phyloP scores from a whole-genome alignment of 2,329 filamentous ascomycete species.

The Aspergillus carbonarius region DNA sequence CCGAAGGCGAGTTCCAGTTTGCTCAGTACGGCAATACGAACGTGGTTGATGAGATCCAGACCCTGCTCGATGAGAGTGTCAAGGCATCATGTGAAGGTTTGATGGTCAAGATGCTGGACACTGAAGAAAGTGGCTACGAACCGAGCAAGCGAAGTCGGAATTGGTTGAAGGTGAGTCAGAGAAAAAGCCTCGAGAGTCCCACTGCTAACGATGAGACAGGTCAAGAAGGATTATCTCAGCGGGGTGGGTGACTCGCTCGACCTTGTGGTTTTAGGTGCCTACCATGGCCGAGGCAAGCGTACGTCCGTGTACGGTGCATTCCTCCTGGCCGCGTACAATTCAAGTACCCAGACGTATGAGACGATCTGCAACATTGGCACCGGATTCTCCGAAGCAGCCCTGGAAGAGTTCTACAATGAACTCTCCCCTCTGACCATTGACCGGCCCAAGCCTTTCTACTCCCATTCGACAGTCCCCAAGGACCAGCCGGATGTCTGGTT shows the following conservation, averaged over 20 bases:
- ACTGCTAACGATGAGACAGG: constrained; percentile 47
- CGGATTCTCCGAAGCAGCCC: constrained; percentile 88
- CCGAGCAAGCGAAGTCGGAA: constrained; percentile 95
- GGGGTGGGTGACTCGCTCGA: constrained; percentile 95
- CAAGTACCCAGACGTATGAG: constrained; percentile 77
- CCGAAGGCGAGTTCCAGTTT: constrained; percentile 89
- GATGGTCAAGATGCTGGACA: constrained; percentile 99
- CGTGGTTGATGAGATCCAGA: constrained; percentile 90
- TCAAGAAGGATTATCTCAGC: constrained; percentile 97
- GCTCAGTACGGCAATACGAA: constrained; percentile 83
- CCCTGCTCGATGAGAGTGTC: constrained; percentile 87
- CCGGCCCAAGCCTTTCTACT: constrained; percentile 89
- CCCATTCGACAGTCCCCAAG: constrained; percentile 77
- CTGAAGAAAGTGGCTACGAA: constrained; percentile 88
- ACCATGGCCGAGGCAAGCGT: constrained; percentile 91
- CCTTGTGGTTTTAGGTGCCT: constrained; percentile 91
- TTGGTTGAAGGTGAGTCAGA: constrained; percentile 78
- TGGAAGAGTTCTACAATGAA: constrained; percentile 79
- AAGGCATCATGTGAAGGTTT: constrained; percentile 95
- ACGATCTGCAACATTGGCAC: constrained; percentile 98
- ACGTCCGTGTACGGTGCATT: constrained; percentile 96
- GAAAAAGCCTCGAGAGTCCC: background rate
- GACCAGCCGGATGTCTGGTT: constrained; percentile 99
- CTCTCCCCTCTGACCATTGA: constrained; percentile 80
- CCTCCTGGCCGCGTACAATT: constrained; percentile 90